phyloP scores from a whole-genome alignment of 345 rosid genomes.

The Euclidium syriacum region DNA sequence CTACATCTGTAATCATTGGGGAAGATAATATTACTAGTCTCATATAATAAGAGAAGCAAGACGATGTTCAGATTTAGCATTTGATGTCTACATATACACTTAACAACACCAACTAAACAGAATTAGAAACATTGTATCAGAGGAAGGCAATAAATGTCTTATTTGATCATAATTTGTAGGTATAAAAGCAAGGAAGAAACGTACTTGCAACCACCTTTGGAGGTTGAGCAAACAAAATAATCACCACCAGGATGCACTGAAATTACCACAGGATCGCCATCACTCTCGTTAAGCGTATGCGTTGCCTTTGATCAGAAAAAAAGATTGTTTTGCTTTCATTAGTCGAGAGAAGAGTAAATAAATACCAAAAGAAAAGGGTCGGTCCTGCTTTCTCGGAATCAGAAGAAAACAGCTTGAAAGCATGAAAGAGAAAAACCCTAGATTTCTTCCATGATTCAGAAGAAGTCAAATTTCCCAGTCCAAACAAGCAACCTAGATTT shows the following conservation, averaged over 20 bases:
- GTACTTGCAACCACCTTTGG: conserved; percentile 83
- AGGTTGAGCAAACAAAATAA: conserved; percentile 69
- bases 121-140: background rate
- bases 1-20: background rate
- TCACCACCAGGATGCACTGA: conserved; percentile 88
- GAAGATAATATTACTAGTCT: background rate
- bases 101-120: background rate
- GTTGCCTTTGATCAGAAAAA: conserved; percentile 39
- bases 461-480: background rate
- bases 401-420: background rate
- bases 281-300: conserved; percentile 58
- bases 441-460: background rate
- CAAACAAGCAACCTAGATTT: background rate
- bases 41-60: background rate
- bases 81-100: background rate
- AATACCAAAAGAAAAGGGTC: background rate
- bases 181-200: conserved; percentile 16
- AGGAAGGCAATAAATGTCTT: background rate
- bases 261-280: conserved; percentile 63
- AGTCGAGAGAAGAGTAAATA: conserved; percentile 16
- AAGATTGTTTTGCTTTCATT: background rate
- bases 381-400: background rate
- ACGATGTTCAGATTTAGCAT: background rate
- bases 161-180: background rate
- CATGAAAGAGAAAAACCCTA: background rate